phyloP scores from a whole-genome alignment of 371 early-diverging fungal species.

The Fennellomyces sp. region DNA sequence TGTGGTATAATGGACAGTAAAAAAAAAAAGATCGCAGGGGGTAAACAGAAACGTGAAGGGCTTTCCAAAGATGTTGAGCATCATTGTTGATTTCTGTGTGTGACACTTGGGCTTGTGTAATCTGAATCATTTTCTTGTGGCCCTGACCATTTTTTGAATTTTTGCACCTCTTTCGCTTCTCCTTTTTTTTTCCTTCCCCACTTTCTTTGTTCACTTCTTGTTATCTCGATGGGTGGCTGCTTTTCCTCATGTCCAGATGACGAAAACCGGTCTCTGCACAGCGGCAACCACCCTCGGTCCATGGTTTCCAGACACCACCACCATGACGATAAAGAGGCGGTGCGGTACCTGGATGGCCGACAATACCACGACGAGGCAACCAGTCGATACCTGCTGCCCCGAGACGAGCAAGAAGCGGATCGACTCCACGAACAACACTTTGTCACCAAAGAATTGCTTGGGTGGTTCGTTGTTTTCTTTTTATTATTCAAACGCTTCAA shows the following conservation, averaged over 20 bases:
- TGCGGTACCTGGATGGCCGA: slow-evolving; percentile 30
- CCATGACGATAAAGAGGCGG: neutral
- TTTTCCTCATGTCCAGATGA: slow-evolving; percentile 8
- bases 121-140: slow-evolving; percentile 9
- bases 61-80: neutral
- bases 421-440: slow-evolving; percentile 44
- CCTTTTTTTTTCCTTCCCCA: slow-evolving; percentile 11
- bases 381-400: slow-evolving; percentile 41
- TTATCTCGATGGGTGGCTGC: slow-evolving; percentile 7
- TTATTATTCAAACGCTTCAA: slow-evolving; percentile 7
- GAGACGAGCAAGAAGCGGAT: slow-evolving; percentile 45
- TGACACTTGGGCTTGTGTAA: too few species aligned
- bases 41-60: neutral
- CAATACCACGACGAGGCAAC: slow-evolving; percentile 31
- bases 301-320: slow-evolving; percentile 3
- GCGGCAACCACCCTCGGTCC: slow-evolving; percentile 1
- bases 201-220: neutral
- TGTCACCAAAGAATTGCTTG: slow-evolving; percentile 39
- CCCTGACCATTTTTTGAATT: neutral
- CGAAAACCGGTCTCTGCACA: slow-evolving; percentile 2
- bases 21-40: too few species aligned
- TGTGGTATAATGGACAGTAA: too few species aligned
- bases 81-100: neutral
- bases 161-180: slow-evolving; percentile 9
- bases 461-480: too few species aligned